These are phyloP conservation scores for Phytophthora gonapodyides DNA, from an alignment of 352 stramenopile genomes.

Conservation along the genomic window DNA sequence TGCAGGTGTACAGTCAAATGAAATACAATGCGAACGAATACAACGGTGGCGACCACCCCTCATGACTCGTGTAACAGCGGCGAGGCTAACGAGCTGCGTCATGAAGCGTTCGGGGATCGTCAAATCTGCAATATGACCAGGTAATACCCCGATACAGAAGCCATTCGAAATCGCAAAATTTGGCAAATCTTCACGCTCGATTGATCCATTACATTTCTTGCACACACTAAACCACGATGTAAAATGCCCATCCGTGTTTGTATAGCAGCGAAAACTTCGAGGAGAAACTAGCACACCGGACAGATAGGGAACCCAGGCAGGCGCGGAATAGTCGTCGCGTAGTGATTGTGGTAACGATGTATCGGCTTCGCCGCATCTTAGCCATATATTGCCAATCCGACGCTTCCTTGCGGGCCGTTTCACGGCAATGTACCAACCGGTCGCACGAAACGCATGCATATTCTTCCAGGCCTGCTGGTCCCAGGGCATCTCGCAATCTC, in stretches of 20 bases:
- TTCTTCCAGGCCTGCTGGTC: no score
- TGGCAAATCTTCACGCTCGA: background rate
- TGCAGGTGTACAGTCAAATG: background rate
- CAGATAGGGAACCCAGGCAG: no score
- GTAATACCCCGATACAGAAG: background rate
- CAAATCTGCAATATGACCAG: no score
- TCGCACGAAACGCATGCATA: no score
- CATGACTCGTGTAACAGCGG: background rate
- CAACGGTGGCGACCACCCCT: background rate
- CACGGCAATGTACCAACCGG: no score
- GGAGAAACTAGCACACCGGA: conserved; percentile 8
- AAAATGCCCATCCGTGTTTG: background rate
- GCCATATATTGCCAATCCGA: no score
- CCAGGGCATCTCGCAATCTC: no score
- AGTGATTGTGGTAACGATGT: no score
- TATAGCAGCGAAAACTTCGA: conserved; percentile 8
- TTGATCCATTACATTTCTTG: background rate
- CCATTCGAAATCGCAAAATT: background rate
- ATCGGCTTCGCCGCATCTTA: no score
- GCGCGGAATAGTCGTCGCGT: no score
- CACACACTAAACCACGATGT: background rate
- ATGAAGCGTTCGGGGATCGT: background rate
- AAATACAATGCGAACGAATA: background rate
- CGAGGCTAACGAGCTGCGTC: background rate
- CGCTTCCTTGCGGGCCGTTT: no score